phyloP scores from a whole-genome alignment of 164 flowering plant species.

The Nelumbo lutea region DNA sequence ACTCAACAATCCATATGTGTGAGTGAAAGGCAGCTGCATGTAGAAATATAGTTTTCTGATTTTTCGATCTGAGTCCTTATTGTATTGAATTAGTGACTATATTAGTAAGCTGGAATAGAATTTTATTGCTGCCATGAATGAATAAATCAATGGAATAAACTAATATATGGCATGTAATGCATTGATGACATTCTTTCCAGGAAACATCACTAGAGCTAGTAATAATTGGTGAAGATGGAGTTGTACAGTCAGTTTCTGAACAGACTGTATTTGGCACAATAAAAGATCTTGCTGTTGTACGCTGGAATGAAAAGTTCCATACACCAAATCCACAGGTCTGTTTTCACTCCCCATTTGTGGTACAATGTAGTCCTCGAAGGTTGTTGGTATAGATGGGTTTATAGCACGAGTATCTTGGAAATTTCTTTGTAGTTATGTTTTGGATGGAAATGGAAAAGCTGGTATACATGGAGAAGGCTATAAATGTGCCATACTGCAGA shows the following conservation, averaged over 20 bases:
- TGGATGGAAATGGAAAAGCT: background rate
- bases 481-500: background rate
- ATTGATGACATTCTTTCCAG: constrained; percentile 33
- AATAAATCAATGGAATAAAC: too few relatives aligned
- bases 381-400: background rate
- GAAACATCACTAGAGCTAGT: constrained; percentile 93
- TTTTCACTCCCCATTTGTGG: background rate
- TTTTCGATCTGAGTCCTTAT: background rate
- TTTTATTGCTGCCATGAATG: background rate
- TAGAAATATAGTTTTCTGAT: background rate
- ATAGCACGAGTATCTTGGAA: background rate
- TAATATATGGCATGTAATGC: background rate
- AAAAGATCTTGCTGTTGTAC: constrained; percentile 73
- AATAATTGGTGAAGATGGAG: constrained; percentile 72
- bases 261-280: constrained; percentile 89
- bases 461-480: background rate
- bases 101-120: background rate
- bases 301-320: constrained; percentile 53
- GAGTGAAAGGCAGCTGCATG: background rate
- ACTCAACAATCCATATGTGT: background rate
- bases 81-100: background rate
- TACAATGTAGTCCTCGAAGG: background rate
- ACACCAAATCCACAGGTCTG: constrained; percentile 49
- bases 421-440: background rate
- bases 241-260: constrained; percentile 76